Conservation (phyloP, 768 basidiomycete genomes). For the Pulveroboletus sp. region DNA sequence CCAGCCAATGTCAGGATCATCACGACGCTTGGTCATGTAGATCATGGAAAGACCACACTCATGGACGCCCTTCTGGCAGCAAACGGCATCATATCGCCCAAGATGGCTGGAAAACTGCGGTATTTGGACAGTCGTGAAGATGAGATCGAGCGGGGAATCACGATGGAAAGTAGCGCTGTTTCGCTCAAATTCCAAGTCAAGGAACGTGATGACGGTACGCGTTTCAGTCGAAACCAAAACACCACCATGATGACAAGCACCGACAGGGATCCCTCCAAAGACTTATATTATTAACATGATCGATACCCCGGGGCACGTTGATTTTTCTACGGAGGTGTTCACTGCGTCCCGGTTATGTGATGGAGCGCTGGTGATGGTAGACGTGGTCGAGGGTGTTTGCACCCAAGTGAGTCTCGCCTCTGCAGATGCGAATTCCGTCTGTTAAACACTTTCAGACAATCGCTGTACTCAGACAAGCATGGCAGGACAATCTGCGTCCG, state of each 20-base stretch:
- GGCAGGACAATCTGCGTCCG: slow-evolving; percentile 84
- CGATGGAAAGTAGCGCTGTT: slow-evolving; percentile 97
- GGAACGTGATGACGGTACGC: slow-evolving; percentile 63
- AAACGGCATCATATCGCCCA: slow-evolving; percentile 93
- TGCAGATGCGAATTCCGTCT: not conserved
- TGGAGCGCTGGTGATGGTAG: slow-evolving; percentile 92
- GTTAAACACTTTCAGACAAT: slow-evolving; percentile 63
- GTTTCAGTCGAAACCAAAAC: slow-evolving; percentile 4
- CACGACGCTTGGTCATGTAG: slow-evolving; percentile 86
- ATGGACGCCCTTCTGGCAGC: slow-evolving; percentile 95
- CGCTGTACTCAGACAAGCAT: slow-evolving; percentile 91
- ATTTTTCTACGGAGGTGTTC: slow-evolving; percentile 97
- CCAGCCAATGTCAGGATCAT: slow-evolving; percentile 66
- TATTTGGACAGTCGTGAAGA: slow-evolving; percentile 96
- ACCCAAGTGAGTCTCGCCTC: slow-evolving; percentile 72
- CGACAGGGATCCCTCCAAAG: slow-evolving; percentile 53
- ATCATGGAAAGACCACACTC: slow-evolving; percentile 95
- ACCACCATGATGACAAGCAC: slow-evolving; percentile 36
- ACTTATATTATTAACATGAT: slow-evolving; percentile 93
- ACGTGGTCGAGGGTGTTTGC: slow-evolving; percentile 97
- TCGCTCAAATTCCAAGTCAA: slow-evolving; percentile 84
- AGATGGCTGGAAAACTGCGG: slow-evolving; percentile 94
- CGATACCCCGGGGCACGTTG: slow-evolving; percentile 98
- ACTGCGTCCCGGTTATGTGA: slow-evolving; percentile 92
- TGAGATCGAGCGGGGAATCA: slow-evolving; percentile 96